A percentile compares a stretch with the other conserved stretches of the same genome.
These are phyloP conservation scores for Tricholoma furcatifolium DNA, from an alignment of 768 basidiomycete genomes.

Conservation along the genomic window DNA sequence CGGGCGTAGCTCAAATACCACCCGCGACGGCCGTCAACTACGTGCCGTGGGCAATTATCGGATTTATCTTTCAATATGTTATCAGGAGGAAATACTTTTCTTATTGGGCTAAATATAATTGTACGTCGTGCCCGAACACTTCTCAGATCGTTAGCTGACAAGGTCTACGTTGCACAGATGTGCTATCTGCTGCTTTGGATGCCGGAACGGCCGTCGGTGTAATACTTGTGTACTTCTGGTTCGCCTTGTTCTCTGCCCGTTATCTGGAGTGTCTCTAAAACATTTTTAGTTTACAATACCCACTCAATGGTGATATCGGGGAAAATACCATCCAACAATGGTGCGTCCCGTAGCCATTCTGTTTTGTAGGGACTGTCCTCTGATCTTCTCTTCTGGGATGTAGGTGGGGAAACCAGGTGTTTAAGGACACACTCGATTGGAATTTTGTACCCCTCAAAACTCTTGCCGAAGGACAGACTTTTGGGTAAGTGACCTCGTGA, in stretches of 20 bases:
- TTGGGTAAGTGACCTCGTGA: constrained; percentile 27
- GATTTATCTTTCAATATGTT: constrained; percentile 78
- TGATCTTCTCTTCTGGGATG: background rate
- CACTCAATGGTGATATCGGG: constrained; percentile 39
- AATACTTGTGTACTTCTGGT: constrained; percentile 71
- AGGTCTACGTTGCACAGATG: constrained; percentile 39
- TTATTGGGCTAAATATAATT: constrained; percentile 81
- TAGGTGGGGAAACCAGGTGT: constrained; percentile 29
- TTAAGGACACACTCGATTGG: constrained; percentile 36
- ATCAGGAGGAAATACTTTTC: constrained; percentile 64
- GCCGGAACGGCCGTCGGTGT: constrained; percentile 68
- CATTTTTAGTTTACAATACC: constrained; percentile 41
- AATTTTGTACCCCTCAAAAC: constrained; percentile 23
- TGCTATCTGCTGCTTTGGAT: constrained; percentile 74
- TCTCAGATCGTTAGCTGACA: background rate
- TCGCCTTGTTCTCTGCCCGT: constrained; percentile 19
- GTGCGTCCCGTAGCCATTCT: constrained; percentile 17
- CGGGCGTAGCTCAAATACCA: constrained; percentile 68
- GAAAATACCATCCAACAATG: constrained; percentile 33
- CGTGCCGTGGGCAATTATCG: constrained; percentile 72
- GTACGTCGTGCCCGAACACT: constrained; percentile 32
- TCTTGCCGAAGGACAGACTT: constrained; percentile 27
- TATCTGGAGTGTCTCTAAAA: background rate
- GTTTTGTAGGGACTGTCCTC: background rate
- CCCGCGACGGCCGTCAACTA: constrained; percentile 87